These are phyloP conservation scores for Silene coronaria DNA, from an alignment of 179 eudicot species.

Conservation along the genomic window DNA sequence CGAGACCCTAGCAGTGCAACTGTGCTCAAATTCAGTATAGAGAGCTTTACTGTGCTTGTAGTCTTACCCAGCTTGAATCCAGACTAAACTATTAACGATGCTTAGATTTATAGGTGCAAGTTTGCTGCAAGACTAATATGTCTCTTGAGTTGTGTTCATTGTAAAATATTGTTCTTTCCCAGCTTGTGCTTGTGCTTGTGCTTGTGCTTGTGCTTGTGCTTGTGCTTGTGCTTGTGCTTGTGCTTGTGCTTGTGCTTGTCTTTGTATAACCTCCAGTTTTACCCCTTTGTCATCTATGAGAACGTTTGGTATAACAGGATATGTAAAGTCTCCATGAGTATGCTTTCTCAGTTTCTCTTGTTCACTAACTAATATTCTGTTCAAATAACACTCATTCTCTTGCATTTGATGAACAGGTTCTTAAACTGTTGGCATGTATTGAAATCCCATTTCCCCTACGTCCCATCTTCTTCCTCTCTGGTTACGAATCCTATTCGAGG, in stretches of 20 bases:
- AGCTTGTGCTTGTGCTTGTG: background rate
- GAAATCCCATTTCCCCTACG: constrained; percentile 4
- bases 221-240: background rate
- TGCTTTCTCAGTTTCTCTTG: background rate
- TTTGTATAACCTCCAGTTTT: background rate
- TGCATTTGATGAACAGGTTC: constrained; percentile 15
- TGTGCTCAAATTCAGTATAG: too few species aligned
- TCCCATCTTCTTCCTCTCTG: background rate
- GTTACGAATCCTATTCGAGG: background rate
- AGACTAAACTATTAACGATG: background rate
- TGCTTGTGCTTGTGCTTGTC: background rate
- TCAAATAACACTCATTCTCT: background rate
- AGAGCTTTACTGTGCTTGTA: too few species aligned
- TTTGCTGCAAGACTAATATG: background rate
- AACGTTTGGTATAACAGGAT: background rate
- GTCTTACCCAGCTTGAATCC: too few species aligned
- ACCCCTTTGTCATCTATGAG: background rate
- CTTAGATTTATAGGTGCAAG: too few species aligned
- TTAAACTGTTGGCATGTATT: background rate
- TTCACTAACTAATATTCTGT: constrained; percentile 1
- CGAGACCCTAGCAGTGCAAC: too few species aligned
- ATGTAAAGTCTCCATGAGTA: background rate
- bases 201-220: background rate
- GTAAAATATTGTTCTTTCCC: background rate
- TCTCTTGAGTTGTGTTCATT: background rate